Conservation (phyloP, 2,329 filamentous ascomycete genomes). For the Bipolaris sorokiniana region DNA sequence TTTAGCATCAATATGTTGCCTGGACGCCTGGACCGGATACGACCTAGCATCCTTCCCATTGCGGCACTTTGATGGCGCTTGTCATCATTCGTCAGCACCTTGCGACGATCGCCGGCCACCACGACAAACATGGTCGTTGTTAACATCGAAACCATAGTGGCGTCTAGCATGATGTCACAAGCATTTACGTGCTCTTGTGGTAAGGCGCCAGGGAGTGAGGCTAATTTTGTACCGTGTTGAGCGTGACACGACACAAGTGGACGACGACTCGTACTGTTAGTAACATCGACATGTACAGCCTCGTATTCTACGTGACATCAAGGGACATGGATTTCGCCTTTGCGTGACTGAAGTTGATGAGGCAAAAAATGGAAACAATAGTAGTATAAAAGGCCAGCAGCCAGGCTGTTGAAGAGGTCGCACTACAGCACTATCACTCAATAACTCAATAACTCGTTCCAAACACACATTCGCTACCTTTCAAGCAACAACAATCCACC, state of each 20-base stretch:
- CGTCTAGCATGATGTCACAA: background rate
- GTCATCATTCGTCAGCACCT: constrained; percentile 9
- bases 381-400: background rate
- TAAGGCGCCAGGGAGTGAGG: background rate
- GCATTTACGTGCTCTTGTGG: constrained; percentile 1
- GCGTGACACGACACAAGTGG: background rate
- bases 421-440: background rate
- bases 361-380: background rate
- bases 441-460: background rate
- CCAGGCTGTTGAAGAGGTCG: background rate
- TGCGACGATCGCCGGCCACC: constrained; percentile 9
- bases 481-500: background rate
- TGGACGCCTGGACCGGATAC: background rate
- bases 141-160: background rate
- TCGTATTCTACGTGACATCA: constrained; percentile 6
- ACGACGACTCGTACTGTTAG: background rate
- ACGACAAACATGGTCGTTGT: constrained; percentile 4
- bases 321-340: background rate
- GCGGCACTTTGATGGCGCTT: background rate
- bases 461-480: background rate
- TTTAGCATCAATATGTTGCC: background rate
- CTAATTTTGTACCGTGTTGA: background rate
- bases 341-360: background rate
- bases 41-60: background rate
- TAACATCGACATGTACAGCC: background rate